Conservation (phyloP, 2,329 filamentous ascomycete genomes). For the Botrytis fabae region DNA sequence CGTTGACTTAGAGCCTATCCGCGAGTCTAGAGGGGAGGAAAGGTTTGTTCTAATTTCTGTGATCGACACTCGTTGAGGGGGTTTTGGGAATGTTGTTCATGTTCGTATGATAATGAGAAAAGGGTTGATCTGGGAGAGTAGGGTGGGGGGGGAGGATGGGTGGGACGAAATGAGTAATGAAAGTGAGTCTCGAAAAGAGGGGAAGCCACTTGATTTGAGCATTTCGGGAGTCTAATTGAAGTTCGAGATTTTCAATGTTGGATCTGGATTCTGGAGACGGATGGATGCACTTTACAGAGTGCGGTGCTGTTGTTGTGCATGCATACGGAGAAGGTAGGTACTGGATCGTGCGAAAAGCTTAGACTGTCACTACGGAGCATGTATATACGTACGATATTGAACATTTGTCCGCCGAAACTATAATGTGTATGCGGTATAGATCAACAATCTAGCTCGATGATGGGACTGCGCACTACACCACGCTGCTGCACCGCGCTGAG, state of each 20-base stretch:
- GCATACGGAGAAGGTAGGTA: not conserved
- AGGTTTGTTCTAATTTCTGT: not conserved
- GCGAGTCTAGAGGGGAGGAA: not conserved
- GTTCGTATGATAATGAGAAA: not conserved
- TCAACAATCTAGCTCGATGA: slow-evolving; percentile 6
- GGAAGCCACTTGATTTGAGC: slow-evolving; percentile 2
- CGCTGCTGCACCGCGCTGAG: slow-evolving; percentile 23
- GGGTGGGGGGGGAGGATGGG: not conserved
- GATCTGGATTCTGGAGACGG: not conserved
- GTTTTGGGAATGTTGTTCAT: not conserved
- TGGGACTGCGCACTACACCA: slow-evolving; percentile 8
- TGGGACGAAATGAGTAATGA: not conserved
- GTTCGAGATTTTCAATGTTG: not conserved
- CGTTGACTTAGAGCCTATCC: not conserved
- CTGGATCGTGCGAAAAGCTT: slow-evolving; percentile 2
- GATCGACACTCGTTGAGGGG: slow-evolving; percentile 3
- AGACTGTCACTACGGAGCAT: not conserved
- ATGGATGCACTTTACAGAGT: not conserved
- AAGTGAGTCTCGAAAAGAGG: not conserved
- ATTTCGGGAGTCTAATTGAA: not conserved
- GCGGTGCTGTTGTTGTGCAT: not conserved
- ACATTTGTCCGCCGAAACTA: not conserved
- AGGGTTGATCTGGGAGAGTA: not conserved
- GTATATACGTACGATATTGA: not conserved
- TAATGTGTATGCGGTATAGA: not conserved